These are phyloP conservation scores for Exobasidium rhododendri DNA, from an alignment of 1,284 basidiomycete species.

Conservation along the genomic window DNA sequence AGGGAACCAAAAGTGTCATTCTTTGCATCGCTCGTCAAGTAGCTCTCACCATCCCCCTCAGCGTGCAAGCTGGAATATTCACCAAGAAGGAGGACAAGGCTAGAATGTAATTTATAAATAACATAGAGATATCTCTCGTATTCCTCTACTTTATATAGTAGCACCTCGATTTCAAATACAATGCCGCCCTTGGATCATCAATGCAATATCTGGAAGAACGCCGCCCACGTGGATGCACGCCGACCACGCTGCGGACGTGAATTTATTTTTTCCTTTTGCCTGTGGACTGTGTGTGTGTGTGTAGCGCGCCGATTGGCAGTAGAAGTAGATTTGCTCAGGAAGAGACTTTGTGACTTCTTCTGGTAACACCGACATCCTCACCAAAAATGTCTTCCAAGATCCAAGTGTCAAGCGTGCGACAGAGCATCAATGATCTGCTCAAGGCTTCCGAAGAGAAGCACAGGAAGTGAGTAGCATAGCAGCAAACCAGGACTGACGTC, in stretches of 20 bases:
- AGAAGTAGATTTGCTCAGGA: too few relatives aligned
- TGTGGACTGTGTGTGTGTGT: too few relatives aligned
- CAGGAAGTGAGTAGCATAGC: too few relatives aligned
- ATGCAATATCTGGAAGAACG: neutral
- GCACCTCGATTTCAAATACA: neutral
- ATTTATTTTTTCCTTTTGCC: too few relatives aligned
- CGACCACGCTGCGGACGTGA: too few relatives aligned
- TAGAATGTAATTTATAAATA: neutral
- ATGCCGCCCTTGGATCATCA: neutral
- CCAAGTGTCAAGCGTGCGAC: conserved; percentile 51
- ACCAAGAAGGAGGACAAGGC: neutral
- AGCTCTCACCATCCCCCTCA: neutral
- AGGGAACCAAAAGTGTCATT: neutral
- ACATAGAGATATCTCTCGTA: neutral
- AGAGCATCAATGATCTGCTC: conserved; percentile 48
- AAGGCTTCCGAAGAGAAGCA: conserved; percentile 52
- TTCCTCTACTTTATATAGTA: neutral
- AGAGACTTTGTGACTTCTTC: too few relatives aligned
- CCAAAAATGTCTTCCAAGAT: conserved; percentile 38
- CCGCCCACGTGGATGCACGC: too few relatives aligned
- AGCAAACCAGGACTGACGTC: too few relatives aligned
- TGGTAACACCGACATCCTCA: conserved; percentile 3
- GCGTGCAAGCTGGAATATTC: neutral
- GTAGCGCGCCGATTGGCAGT: too few relatives aligned
- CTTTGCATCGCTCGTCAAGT: neutral